Evolutionary conservation across 352 stramenopile genomes (phyloP), one percentile per base, ranked within the genome.

Genomic region (Phytophthora fragariae): DNA sequence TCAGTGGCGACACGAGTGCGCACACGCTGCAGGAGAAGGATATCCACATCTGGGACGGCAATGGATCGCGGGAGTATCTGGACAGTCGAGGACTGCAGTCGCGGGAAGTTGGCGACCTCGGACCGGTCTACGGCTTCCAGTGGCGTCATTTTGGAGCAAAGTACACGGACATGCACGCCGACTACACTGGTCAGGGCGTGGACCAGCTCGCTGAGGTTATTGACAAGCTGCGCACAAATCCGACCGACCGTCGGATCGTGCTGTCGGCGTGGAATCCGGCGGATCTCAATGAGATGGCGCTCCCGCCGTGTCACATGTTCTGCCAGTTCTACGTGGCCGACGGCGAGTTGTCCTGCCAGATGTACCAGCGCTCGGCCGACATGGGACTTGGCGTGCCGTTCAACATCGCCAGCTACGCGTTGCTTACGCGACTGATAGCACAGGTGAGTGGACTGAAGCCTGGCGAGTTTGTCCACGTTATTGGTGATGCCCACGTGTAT

Each of bases 1-100:
- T 99, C 72, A 90, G 86, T 54, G 98, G 98, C n/a, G 93, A 97
- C 70, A 99, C 97, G 21, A 99, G 97, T 75, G 97, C 96, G 5
- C 98, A 99, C 76, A 93, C 97, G 52, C 81, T 99, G 6, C 85
- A 96, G 77, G 93, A 98, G 63, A 99, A 99, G 83, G 86, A 98
- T 68, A 99, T 99, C 78, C 98, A 99, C 74, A 99, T 99, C 73
- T 99, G 98, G 98, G 98, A 99, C 80, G 98, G 98, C 44, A 99
- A 99, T 84, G 98, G 96, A 37, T 99, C 95, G 2, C 89, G 97
- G 7, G 97, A 99, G 70, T 99, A 97, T 71, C 75, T 99, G 11
- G 92, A 98, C 72, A 94, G 85, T 59, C 85, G 97, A 31, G 98
- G 98, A 11, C 80, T 99, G 12, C 79, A 82, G 4, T 82, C 99